Evolutionary conservation across 2,329 filamentous ascomycete species (phyloP).

Genomic region (Aspergillus felis): DNA sequence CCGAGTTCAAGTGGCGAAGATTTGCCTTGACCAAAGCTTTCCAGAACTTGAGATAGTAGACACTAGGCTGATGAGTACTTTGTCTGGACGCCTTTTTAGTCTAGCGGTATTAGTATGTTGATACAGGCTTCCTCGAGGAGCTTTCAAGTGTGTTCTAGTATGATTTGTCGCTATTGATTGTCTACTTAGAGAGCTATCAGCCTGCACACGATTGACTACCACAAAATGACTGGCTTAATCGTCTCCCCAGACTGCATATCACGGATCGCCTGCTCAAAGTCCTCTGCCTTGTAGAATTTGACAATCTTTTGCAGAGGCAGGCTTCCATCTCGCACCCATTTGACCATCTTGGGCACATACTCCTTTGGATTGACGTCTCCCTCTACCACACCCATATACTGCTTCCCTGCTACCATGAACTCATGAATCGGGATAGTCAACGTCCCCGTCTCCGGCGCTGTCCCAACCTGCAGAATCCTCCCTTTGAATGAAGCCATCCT

Average conservation of each 20-base stretch:
- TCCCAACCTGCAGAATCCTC: slow-evolving; percentile 50
- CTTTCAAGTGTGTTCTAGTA: background rate
- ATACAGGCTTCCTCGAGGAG: background rate
- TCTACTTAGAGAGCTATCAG: background rate
- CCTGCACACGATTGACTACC: slow-evolving; percentile 8
- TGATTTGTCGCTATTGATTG: background rate
- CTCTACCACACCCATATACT: slow-evolving; percentile 48
- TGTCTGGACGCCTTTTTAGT: too few species aligned
- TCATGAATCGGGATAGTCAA: slow-evolving; percentile 42
- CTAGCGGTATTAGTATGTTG: too few species aligned
- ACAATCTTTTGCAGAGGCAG: slow-evolving; percentile 47
- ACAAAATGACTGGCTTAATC: slow-evolving; percentile 29
- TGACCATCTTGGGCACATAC: slow-evolving; percentile 47
- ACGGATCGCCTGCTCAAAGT: slow-evolving; percentile 21
- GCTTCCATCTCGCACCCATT: slow-evolving; percentile 46
- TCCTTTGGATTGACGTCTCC: slow-evolving; percentile 40
- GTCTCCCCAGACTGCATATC: slow-evolving; percentile 26
- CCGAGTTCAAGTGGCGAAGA: background rate
- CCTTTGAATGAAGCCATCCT: slow-evolving; percentile 44
- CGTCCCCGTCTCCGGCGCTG: slow-evolving; percentile 42
- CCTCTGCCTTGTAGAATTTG: slow-evolving; percentile 40
- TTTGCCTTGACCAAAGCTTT: too few species aligned
- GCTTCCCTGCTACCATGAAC: slow-evolving; percentile 48
- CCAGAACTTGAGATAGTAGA: too few species aligned
- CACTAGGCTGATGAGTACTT: too few species aligned